Conservation (phyloP, 176 grass and related monocot species). For the Panicum miliaceum region DNA sequence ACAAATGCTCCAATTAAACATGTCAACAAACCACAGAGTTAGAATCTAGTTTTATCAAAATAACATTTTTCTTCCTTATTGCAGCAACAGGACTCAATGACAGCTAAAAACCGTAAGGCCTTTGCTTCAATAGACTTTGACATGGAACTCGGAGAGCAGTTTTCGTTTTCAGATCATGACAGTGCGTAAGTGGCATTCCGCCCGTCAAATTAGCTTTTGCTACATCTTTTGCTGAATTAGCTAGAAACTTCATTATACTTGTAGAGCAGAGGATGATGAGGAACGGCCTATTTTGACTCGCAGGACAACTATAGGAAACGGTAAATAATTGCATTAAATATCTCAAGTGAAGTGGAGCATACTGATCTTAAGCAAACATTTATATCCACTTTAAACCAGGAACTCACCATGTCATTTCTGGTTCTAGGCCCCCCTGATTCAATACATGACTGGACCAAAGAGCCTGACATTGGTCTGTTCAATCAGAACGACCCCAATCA, state of each 20-base stretch:
- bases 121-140: conserved; percentile 78
- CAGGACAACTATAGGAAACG: conserved; percentile 76
- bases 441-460: conserved; percentile 85
- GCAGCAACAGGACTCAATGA: conserved; percentile 75
- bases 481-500: conserved; percentile 62
- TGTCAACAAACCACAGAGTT: background rate
- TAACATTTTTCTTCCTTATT: conserved; percentile 4
- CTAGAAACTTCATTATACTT: background rate
- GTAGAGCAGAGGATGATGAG: conserved; percentile 85
- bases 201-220: conserved; percentile 23
- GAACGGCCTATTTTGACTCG: conserved; percentile 58
- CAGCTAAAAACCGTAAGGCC: conserved; percentile 61
- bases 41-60: background rate
- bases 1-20: background rate
- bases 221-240: conserved; percentile 2
- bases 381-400: conserved; percentile 8
- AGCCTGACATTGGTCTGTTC: conserved; percentile 57
- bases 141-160: conserved; percentile 58
- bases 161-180: conserved; percentile 72
- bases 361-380: background rate
- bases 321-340: conserved; percentile 45
- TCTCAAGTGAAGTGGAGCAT: background rate
- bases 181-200: conserved; percentile 56
- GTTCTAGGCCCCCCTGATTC: conserved; percentile 84
- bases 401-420: conserved; percentile 4